Evolutionary conservation across 495 filamentous ascomycete genomes (phyloP).

Genomic region (Daldinia vernicosa): DNA sequence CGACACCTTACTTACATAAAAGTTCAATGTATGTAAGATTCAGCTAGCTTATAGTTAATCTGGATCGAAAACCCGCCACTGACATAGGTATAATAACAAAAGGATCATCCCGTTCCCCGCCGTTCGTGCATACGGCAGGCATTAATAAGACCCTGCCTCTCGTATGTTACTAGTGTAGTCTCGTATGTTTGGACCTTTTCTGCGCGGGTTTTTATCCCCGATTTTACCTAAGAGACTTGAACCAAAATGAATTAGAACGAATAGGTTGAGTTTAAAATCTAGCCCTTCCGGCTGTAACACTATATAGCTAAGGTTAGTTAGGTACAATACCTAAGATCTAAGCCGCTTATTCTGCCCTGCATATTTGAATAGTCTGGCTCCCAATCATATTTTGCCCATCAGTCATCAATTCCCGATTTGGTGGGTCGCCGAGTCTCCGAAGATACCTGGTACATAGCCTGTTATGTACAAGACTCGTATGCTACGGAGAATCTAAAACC

Average conservation of each 20-base stretch:
- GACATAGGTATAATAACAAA: neutral
- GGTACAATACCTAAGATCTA: no score
- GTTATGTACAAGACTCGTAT: neutral
- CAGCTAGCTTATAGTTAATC: neutral
- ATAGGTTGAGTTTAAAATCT: neutral
- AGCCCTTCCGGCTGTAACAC: neutral
- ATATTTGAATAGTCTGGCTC: constrained; percentile 5
- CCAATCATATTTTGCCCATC: constrained; percentile 40
- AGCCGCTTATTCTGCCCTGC: constrained; percentile 16
- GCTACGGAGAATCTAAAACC: constrained; percentile 4
- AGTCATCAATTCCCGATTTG: constrained; percentile 32
- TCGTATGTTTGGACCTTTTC: neutral
- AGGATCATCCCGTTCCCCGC: neutral
- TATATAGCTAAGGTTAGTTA: no score
- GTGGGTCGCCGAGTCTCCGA: neutral
- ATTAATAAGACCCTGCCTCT: neutral
- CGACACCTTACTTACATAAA: neutral
- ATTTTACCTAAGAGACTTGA: neutral
- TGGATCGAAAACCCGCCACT: neutral
- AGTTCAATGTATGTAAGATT: neutral
- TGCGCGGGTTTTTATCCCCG: constrained; percentile 6
- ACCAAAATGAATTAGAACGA: neutral
- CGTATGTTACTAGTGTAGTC: constrained; percentile 4
- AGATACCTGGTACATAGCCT: no score
- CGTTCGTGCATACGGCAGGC: constrained; percentile 1